Evolutionary conservation across 140 eudicot species (phyloP).

Genomic region (Oenanthe javanica): DNA sequence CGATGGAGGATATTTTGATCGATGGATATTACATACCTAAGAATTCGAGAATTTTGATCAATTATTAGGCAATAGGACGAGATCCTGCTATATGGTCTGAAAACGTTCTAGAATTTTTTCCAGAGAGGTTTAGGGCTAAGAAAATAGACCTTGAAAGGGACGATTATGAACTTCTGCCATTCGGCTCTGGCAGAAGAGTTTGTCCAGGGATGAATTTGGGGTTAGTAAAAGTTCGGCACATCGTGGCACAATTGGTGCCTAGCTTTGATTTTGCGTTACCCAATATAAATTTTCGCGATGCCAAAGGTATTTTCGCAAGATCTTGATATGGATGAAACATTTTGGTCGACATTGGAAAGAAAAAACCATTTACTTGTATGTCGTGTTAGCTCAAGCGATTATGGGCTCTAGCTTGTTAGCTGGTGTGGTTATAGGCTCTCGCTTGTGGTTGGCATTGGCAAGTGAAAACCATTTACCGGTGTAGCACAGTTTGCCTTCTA

Average conservation of each 20-base stretch:
- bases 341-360: conserved; percentile 15
- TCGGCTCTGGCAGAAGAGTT: too few species aligned
- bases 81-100: conserved; percentile 12
- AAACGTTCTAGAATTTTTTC: not conserved
- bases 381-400: not conserved
- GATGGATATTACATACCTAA: conserved; percentile 13
- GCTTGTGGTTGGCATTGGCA: not conserved
- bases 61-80: conserved; percentile 6
- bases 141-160: too few species aligned
- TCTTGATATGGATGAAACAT: conserved; percentile 26
- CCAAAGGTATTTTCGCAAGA: conserved; percentile 3
- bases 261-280: conserved; percentile 28
- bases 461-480: too few species aligned
- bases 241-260: conserved; percentile 24
- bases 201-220: conserved; percentile 10
- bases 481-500: not conserved
- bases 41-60: not conserved
- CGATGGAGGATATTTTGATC: conserved; percentile 6
- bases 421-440: not conserved
- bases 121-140: too few species aligned
- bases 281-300: not conserved
- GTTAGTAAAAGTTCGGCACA: conserved; percentile 7
- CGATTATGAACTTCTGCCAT: too few species aligned
- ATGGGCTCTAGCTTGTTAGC: too few species aligned
- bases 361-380: conserved; percentile 10